Percentiles rank a stretch among this genome's conserved stretches.
Conservation (phyloP, 192 early-diverging fungal genomes). For the Linnemannia exigua region DNA sequence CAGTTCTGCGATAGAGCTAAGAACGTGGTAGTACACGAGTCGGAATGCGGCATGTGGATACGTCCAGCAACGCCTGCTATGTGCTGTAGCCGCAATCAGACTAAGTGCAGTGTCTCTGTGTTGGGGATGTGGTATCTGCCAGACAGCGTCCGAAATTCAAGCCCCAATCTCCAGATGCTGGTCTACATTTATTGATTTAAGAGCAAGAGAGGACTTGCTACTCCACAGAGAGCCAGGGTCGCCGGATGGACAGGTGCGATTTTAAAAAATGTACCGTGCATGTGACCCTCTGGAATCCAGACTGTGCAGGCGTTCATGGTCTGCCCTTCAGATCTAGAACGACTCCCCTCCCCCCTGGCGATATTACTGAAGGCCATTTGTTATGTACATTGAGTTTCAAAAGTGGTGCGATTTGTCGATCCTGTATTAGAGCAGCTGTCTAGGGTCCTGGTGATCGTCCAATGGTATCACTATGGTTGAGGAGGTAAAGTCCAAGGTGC, state of each 20-base stretch:
- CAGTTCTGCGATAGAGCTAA: too few relatives aligned
- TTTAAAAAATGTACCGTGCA: too few relatives aligned
- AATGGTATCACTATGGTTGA: slow-evolving; percentile 49
- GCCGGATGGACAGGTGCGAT: slow-evolving; percentile 13
- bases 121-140: neutral
- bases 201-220: neutral
- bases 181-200: neutral
- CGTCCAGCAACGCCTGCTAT: slow-evolving; percentile 8
- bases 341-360: too few relatives aligned
- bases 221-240: neutral
- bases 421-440: neutral
- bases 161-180: too few relatives aligned
- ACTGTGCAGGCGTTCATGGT: too few relatives aligned
- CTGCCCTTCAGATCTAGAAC: too few relatives aligned
- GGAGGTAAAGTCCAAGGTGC: slow-evolving; percentile 60
- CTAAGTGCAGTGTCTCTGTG: slow-evolving; percentile 3
- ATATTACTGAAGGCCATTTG: too few relatives aligned
- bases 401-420: neutral
- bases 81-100: neutral
- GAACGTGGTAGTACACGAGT: too few relatives aligned
- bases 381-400: neutral
- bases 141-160: neutral
- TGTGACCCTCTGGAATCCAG: too few relatives aligned
- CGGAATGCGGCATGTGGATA: too few relatives aligned
- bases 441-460: slow-evolving; percentile 50